Evolutionary conservation across 441 rosid genomes (phyloP).

Genomic region (Gossypium laxum): DNA sequence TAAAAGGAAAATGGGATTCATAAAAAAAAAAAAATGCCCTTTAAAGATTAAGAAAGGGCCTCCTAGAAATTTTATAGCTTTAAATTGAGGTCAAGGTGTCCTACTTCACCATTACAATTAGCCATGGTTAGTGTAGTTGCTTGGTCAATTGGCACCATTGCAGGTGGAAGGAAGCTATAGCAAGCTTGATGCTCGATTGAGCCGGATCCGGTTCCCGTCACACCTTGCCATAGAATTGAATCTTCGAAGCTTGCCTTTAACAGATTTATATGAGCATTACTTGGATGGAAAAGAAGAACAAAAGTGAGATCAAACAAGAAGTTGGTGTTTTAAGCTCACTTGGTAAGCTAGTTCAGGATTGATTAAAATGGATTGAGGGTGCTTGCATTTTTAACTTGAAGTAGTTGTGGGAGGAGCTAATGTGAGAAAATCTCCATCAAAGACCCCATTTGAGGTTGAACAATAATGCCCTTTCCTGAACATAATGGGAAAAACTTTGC

Average conservation of each 20-base stretch:
- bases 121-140: conserved; percentile 7
- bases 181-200: conserved; percentile 20
- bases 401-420: conserved; percentile 28
- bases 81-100: conserved; percentile 42
- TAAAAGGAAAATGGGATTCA: not conserved
- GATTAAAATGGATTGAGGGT: conserved; percentile 19
- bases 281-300: not conserved
- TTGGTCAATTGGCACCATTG: conserved; percentile 21
- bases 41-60: not conserved
- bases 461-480: conserved; percentile 29
- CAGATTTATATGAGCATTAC: not conserved
- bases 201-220: not conserved
- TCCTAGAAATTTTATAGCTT: conserved; percentile 20
- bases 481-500: not conserved
- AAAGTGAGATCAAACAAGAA: not conserved
- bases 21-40: not conserved
- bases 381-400: conserved; percentile 20
- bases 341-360: conserved; percentile 16
- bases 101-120: conserved; percentile 20
- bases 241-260: conserved; percentile 25
- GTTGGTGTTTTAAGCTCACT: conserved; percentile 23
- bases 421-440: conserved; percentile 34
- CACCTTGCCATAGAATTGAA: conserved; percentile 11
- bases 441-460: conserved; percentile 19
- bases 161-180: conserved; percentile 35